Conservation (phyloP, 345 rosid species). For the Raphanus sativus region DNA sequence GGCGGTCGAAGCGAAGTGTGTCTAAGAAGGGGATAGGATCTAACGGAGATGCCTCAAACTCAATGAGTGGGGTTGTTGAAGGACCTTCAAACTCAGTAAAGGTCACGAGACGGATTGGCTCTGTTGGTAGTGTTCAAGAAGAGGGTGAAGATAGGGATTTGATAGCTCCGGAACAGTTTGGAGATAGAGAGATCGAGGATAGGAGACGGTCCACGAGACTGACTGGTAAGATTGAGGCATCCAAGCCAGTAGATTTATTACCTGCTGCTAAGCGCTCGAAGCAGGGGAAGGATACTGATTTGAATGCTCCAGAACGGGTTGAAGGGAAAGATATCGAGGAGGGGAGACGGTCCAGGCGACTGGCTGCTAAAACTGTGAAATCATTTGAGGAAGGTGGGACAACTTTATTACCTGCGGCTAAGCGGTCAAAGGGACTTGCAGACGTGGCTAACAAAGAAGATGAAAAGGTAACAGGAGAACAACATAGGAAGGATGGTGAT, state of each 20-base stretch:
- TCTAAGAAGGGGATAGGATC: constrained; percentile 2
- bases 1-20: neutral
- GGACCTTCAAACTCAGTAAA: neutral
- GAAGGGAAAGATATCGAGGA: neutral
- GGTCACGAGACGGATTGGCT: constrained; percentile 14
- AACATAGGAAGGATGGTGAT: neutral
- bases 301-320: neutral
- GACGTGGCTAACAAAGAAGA: neutral
- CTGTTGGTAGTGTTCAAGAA: neutral
- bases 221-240: neutral
- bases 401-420: neutral
- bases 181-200: neutral
- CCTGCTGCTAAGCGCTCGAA: neutral
- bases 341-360: neutral
- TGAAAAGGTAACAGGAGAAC: neutral
- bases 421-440: neutral
- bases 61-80: neutral
- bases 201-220: neutral
- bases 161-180: neutral
- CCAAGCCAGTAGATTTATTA: neutral
- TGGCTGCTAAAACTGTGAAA: neutral
- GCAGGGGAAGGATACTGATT: neutral
- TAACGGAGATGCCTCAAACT: neutral
- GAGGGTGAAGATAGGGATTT: neutral
- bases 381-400: neutral